Evolutionary conservation across 2,329 filamentous ascomycete species (phyloP).

Genomic region (Teratosphaeria destructans): DNA sequence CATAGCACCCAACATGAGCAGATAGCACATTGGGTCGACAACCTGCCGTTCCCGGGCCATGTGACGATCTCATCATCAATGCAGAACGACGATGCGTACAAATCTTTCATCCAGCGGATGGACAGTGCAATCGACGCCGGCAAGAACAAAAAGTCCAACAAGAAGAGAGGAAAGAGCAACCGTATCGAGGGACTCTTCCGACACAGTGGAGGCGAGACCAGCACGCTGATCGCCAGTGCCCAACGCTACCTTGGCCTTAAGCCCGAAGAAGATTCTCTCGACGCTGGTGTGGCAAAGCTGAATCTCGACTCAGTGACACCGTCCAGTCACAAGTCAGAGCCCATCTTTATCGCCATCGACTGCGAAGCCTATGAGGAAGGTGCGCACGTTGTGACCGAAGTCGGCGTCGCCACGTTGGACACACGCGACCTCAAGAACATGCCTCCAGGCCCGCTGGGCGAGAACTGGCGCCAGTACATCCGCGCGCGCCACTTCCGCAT

Average conservation of each 20-base stretch:
- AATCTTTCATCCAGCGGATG: slow-evolving; percentile 46
- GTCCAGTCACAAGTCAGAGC: not conserved
- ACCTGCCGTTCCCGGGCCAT: slow-evolving; percentile 15
- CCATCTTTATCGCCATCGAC: slow-evolving; percentile 70
- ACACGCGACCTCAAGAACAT: slow-evolving; percentile 47
- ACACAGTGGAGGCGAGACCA: slow-evolving; percentile 48
- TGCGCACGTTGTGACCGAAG: slow-evolving; percentile 62
- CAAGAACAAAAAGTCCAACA: slow-evolving; percentile 39
- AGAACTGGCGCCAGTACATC: slow-evolving; percentile 59
- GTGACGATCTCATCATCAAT: not conserved
- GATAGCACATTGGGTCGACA: slow-evolving; percentile 26
- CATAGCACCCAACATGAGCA: slow-evolving; percentile 39
- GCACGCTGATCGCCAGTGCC: slow-evolving; percentile 52
- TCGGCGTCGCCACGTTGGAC: slow-evolving; percentile 76
- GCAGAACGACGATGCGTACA: slow-evolving; percentile 28
- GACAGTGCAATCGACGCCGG: slow-evolving; percentile 40
- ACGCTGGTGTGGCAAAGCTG: not conserved
- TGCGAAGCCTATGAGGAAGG: slow-evolving; percentile 68
- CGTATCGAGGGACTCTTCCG: slow-evolving; percentile 36
- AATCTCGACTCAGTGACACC: not conserved
- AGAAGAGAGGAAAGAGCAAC: slow-evolving; percentile 35
- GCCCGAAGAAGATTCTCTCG: not conserved
- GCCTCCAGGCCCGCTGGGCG: slow-evolving; percentile 50
- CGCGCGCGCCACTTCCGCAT: slow-evolving; percentile 67
- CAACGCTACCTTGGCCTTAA: not conserved